phyloP scores from a whole-genome alignment of 192 early-diverging fungal species.

The Umbelopsis ramanniana region DNA sequence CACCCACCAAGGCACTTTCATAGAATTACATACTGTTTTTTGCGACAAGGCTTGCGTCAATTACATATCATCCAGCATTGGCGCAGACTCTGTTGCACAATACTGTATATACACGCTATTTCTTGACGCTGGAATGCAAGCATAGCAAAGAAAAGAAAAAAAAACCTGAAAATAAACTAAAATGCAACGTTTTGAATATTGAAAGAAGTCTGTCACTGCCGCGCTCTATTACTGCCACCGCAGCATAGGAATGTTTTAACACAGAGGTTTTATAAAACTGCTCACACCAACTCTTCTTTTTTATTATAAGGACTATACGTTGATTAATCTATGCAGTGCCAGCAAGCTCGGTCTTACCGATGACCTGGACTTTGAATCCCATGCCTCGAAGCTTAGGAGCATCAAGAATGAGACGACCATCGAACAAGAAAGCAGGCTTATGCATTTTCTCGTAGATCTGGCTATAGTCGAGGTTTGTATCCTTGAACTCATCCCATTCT shows the following conservation, averaged over 20 bases:
- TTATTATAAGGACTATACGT: not conserved
- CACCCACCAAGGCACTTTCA: not conserved
- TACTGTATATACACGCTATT: not conserved
- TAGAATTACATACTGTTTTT: constrained; percentile 11
- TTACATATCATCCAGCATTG: no score
- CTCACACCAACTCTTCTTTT: not conserved
- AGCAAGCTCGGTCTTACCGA: constrained; percentile 61
- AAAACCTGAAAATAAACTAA: not conserved
- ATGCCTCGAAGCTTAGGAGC: constrained; percentile 64
- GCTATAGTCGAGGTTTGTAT: constrained; percentile 63
- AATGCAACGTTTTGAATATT: not conserved
- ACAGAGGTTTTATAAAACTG: not conserved
- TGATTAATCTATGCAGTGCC: constrained; percentile 18
- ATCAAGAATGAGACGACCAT: constrained; percentile 85
- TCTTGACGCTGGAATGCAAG: constrained; percentile 6
- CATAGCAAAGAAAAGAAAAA: not conserved
- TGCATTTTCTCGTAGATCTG: constrained; percentile 70
- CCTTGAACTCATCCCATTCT: constrained; percentile 92
- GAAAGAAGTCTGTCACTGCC: not conserved
- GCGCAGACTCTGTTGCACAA: no score
- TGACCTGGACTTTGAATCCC: constrained; percentile 76
- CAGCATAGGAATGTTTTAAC: not conserved
- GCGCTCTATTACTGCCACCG: not conserved
- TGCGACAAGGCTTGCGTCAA: not conserved
- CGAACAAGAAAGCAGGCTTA: constrained; percentile 89